Base-by-base conservation (phyloP, 768 basidiomycete species). In the Gloeopeniophorella convolvens region DNA sequence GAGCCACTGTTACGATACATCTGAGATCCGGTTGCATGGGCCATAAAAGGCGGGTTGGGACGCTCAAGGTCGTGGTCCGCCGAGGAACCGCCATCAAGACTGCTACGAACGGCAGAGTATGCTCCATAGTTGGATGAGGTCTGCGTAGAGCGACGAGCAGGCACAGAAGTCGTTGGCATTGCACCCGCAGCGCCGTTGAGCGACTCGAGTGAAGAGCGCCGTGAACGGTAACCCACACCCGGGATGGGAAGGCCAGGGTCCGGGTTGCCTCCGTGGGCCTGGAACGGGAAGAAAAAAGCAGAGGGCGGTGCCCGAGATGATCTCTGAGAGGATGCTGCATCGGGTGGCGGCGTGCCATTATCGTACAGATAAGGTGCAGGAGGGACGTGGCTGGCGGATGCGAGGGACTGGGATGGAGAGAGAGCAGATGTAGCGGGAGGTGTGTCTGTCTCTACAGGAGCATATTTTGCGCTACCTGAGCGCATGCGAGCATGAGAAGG, bases 251-350 rank as follows among this genome's bases (percentile, higher is more conserved):
- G 70, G 12, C 75, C 68, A 0, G 82, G 79, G 59, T 84, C 84
- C 8, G 83, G 79, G 62, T 83, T 85, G 13, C 83, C 82, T 0
- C 77, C 71, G 60, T 85, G 74, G 0, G 77, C 73, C 60, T 83
- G 77, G 70, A 80, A 82, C 12, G 81, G 81, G 55, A 58, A 70
- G 13, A 57, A 28, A 52, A 67, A 76, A 1, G 73, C 58, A 0
- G 72, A 73, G 0, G 75, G 75, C 0, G 73, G 75, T 3, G 68
- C 60, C 18, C 60, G 56, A 23, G 7, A 32, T 16, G 21, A 9
- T 31, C 48, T 48, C 16, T 20, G 42, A 23, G 40, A 5, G 27
- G 44, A 30, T 6, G 41, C 48, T 32, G 56, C 56, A 5, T 50
- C 51, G 7, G 27, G 6, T 3, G 58, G 57, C 8, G 61, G 16